phyloP scores from a whole-genome alignment of 495 filamentous ascomycete species.

The Aspergillus diversus region DNA sequence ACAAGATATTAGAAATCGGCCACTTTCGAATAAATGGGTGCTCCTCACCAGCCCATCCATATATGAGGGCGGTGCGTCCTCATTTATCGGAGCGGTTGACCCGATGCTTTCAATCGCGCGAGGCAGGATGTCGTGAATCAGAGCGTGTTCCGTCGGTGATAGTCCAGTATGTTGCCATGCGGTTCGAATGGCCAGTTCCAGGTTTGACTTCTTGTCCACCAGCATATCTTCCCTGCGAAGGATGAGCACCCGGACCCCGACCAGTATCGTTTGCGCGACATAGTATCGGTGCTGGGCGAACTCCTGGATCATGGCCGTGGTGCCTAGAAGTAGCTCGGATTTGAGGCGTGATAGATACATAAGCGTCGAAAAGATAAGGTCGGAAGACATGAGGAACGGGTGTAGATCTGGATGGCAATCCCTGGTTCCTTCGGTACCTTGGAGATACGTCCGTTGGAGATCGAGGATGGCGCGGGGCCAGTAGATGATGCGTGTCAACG shows the following conservation, averaged over 20 bases:
- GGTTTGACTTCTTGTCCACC: constrained; percentile 23
- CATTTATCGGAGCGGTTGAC: not conserved
- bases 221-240: constrained; percentile 23
- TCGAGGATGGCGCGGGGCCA: constrained; percentile 32
- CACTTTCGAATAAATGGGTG: not conserved
- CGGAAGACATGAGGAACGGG: constrained; percentile 23
- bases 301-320: constrained; percentile 8
- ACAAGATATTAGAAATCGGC: not conserved
- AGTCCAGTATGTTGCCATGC: constrained; percentile 26
- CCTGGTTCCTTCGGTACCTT: constrained; percentile 12
- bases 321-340: constrained; percentile 22
- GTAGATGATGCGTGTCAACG: constrained; percentile 21
- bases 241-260: constrained; percentile 24
- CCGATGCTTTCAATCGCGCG: constrained; percentile 20
- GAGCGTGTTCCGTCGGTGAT: constrained; percentile 20
- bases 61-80: constrained; percentile 2
- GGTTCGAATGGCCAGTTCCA: constrained; percentile 22
- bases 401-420: constrained; percentile 21
- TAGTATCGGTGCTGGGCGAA: constrained; percentile 21
- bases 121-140: constrained; percentile 21
- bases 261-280: constrained; percentile 24
- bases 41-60: not conserved
- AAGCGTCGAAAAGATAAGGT: constrained; percentile 24
- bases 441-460: constrained; percentile 26
- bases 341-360: constrained; percentile 31